Percentiles rank a stretch among this genome's conserved stretches.
Conservation (phyloP, 78 protist genomes). For the Speleostelium caveatum region DNA sequence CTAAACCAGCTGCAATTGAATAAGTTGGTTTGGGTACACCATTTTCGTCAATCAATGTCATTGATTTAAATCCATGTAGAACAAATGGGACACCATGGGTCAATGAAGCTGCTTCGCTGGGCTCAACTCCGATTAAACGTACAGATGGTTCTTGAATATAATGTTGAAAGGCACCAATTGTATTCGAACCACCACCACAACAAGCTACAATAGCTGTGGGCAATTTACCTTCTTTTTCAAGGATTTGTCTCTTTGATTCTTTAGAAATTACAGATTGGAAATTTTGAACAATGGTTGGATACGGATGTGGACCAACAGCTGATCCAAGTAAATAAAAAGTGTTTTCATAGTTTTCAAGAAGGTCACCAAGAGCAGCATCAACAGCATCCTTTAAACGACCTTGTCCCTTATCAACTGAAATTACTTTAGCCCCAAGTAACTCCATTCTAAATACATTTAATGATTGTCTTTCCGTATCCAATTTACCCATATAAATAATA, state of each 20-base stretch:
- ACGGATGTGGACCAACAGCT: slow-evolving; percentile 96
- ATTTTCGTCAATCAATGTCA: slow-evolving; percentile 84
- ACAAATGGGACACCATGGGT: slow-evolving; percentile 86
- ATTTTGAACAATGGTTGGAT: slow-evolving; percentile 94
- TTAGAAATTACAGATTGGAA: slow-evolving; percentile 91
- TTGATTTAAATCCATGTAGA: slow-evolving; percentile 92
- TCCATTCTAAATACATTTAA: slow-evolving; percentile 94
- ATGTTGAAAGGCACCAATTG: slow-evolving; percentile 89
- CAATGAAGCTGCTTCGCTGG: slow-evolving; percentile 85
- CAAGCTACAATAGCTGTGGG: slow-evolving; percentile 94
- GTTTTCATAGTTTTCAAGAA: slow-evolving; percentile 35
- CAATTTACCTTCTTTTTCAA: slow-evolving; percentile 75
- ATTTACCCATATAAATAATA: slow-evolving; percentile 83
- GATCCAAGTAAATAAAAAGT: slow-evolving; percentile 93
- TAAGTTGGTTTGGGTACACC: slow-evolving; percentile 90
- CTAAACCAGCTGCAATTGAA: slow-evolving; percentile 91
- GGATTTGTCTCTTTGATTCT: slow-evolving; percentile 84
- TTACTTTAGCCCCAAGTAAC: slow-evolving; percentile 91
- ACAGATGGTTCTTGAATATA: slow-evolving; percentile 79
- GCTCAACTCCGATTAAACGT: slow-evolving; percentile 89
- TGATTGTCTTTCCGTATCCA: slow-evolving; percentile 77
- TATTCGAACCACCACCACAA: slow-evolving; percentile 96
- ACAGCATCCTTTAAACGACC: slow-evolving; percentile 59
- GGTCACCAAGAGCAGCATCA: slow-evolving; percentile 42
- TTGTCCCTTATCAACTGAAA: slow-evolving; percentile 80